Percentiles rank a stretch among this genome's conserved stretches.
These are phyloP conservation scores for Xylaria sp. DNA, from an alignment of 2,329 filamentous ascomycete species.

Conservation along the genomic window DNA sequence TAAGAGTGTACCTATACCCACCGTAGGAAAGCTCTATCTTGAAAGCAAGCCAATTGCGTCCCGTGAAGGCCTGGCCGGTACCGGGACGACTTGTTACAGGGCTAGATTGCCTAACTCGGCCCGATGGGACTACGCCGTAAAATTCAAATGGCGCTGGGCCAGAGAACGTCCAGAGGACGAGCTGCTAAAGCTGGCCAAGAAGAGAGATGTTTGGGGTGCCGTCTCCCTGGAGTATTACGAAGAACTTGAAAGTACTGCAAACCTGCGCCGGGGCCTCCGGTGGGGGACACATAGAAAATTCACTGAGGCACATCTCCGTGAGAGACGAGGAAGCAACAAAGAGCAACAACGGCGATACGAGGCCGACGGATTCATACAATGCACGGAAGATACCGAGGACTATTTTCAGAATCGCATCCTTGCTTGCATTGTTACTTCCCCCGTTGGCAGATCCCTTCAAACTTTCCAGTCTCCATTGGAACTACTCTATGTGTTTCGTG, in stretches of 20 bases:
- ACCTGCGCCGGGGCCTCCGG: slow-evolving; percentile 44
- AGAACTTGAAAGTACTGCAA: slow-evolving; percentile 43
- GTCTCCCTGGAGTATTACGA: slow-evolving; percentile 47
- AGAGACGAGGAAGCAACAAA: slow-evolving; percentile 25
- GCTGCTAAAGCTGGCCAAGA: slow-evolving; percentile 47
- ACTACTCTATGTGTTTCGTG: slow-evolving; percentile 40
- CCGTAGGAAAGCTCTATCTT: slow-evolving; percentile 46
- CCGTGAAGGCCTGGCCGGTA: slow-evolving; percentile 44
- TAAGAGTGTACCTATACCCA: slow-evolving; percentile 31
- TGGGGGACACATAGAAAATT: slow-evolving; percentile 42
- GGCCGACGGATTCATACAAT: slow-evolving; percentile 29
- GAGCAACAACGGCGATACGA: slow-evolving; percentile 16
- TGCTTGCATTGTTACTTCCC: slow-evolving; percentile 42
- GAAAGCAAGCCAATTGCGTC: slow-evolving; percentile 48
- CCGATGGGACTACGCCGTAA: slow-evolving; percentile 48
- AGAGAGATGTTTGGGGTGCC: slow-evolving; percentile 47
- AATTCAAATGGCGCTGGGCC: slow-evolving; percentile 52
- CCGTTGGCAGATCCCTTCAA: slow-evolving; percentile 41
- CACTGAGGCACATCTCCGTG: background rate
- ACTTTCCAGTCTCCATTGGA: slow-evolving; percentile 39
- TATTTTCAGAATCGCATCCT: slow-evolving; percentile 41
- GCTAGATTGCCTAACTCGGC: slow-evolving; percentile 43
- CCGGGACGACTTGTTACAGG: slow-evolving; percentile 50
- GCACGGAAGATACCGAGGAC: slow-evolving; percentile 40
- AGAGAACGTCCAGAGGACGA: slow-evolving; percentile 49